These are phyloP conservation scores for Gossypium mustelinum DNA, from an alignment of 345 rosid species.

Conservation along the genomic window DNA sequence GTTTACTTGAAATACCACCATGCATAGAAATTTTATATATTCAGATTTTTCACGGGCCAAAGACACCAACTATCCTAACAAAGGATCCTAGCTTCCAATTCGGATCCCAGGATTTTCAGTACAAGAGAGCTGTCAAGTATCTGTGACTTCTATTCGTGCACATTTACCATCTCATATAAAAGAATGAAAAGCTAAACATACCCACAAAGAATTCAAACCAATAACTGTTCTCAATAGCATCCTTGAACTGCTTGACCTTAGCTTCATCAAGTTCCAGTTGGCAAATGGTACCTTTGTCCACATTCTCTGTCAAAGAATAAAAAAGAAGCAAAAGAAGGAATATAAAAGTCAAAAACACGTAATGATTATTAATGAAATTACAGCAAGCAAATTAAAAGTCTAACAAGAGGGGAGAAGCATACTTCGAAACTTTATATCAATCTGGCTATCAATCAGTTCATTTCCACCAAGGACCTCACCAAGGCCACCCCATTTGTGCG, in stretches of 20 bases:
- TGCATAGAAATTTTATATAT: too few species aligned
- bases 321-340: neutral
- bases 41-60: too few species aligned
- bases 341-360: neutral
- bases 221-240: constrained; percentile 84
- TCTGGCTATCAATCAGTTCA: constrained; percentile 93
- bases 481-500: constrained; percentile 99
- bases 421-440: constrained; percentile 82
- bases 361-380: constrained; percentile 6
- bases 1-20: too few species aligned
- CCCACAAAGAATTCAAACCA: constrained; percentile 97
- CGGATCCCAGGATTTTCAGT: neutral
- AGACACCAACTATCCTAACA: too few species aligned
- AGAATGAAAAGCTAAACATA: constrained; percentile 40
- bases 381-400: constrained; percentile 3
- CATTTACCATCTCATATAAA: neutral
- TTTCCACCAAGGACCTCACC: constrained; percentile 99
- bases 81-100: neutral
- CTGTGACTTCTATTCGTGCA: neutral
- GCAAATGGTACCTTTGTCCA: constrained; percentile 61
- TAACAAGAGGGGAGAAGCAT: neutral
- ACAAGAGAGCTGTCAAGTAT: neutral
- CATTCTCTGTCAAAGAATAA: constrained; percentile 43
- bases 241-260: constrained; percentile 79
- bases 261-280: constrained; percentile 66